Evolutionary conservation across 176 grass and related monocot species (phyloP), one percentile per base, ranked within the genome.

Genomic region (Urochloa ruziziensis): DNA sequence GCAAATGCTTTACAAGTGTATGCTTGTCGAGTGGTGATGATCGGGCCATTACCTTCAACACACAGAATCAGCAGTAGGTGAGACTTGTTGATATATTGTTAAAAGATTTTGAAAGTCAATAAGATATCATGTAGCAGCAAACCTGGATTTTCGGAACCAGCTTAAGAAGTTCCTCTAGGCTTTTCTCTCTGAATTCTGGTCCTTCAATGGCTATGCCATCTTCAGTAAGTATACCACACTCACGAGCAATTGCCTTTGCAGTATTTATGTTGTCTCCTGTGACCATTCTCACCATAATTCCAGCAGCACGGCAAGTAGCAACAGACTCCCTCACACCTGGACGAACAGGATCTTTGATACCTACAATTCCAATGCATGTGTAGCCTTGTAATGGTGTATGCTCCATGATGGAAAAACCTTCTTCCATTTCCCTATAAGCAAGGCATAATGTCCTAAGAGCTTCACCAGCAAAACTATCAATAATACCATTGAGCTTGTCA

Each of bases 201-300:
- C 92, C 96, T 85, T 98, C 96, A 84, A 98, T 93, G 51, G 96
- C 91, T 82, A 91, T 68, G 48, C 96, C 96, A 49, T 85, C 89
- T 83, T 96, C 89, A 46, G 96, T 99, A 37, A 99, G 91, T 86
- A 99, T 99, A 68, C 96, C 96, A 83, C 96, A 96, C 89, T 99
- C 96, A 71, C 85, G 86, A 67, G 96, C 96, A 61, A 99, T 99
- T 0, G 91, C 96, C 73, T 94, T 99, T 23, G 96, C 96, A 1
- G 96, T 99, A 74, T 94, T 87, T 81, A 99, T 99, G 79, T 99
- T 99, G 76, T 99, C 96, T 73, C 96, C 96, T 35, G 93, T 99
- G 30, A 99, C 89, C 96, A 99, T 99, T 87, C 96, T 96, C 68
- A 99, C 96, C 47, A 57, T 87, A 87, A 99, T 90, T 65, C 96